Percentiles rank a stretch among this genome's conserved stretches.
phyloP scores from a whole-genome alignment of 768 basidiomycete species.

The Leucocoprinus sp. region DNA sequence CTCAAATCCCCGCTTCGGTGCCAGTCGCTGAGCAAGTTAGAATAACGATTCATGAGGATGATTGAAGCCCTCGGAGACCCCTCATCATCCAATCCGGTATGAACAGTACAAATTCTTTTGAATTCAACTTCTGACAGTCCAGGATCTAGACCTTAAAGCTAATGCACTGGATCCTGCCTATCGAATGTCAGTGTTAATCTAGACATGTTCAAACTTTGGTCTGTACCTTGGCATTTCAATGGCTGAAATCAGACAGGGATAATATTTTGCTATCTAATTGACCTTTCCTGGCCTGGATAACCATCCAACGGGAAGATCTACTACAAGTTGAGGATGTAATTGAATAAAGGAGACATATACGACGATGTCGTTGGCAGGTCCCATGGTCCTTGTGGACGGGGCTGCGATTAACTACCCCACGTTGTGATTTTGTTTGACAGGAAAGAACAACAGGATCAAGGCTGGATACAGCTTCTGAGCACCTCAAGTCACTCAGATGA shows the following conservation, averaged over 20 bases:
- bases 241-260: neutral
- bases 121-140: neutral
- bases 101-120: neutral
- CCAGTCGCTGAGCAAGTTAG: conserved; percentile 15
- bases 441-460: too few relatives aligned
- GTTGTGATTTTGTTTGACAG: too few relatives aligned
- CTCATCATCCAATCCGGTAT: neutral
- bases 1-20: conserved; percentile 6
- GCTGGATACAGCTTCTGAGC: too few relatives aligned
- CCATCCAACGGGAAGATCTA: conserved; percentile 6
- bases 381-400: too few relatives aligned
- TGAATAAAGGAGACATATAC: conserved; percentile 1
- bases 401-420: too few relatives aligned
- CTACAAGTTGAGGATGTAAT: neutral
- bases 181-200: neutral
- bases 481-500: too few relatives aligned
- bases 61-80: conserved; percentile 12
- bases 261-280: neutral
- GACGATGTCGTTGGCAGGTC: too few relatives aligned
- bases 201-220: neutral
- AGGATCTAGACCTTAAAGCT: neutral
- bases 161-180: neutral
- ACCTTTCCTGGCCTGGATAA: neutral
- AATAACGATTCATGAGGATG: conserved; percentile 26
- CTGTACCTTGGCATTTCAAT: neutral